Conservation (phyloP, 108 stramenopile species). For the Schizochytrium sp. region DNA sequence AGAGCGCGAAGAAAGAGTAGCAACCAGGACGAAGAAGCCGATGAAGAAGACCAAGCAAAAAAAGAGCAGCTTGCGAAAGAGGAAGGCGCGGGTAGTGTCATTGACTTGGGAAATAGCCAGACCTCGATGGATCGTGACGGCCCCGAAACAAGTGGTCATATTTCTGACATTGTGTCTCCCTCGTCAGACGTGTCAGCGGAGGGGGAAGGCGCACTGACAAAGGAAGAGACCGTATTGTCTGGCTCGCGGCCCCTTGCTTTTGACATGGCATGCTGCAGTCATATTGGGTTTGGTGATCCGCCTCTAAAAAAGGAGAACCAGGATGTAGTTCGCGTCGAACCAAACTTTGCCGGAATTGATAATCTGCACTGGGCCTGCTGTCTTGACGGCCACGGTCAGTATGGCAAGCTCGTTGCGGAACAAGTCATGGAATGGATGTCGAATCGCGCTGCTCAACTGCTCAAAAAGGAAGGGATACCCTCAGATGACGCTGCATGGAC, state of each 20-base stretch:
- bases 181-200: not conserved
- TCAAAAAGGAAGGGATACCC: not conserved
- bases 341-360: not conserved
- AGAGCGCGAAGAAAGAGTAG: no score
- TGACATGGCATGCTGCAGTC: not conserved
- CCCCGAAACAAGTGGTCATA: no score
- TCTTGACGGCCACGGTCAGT: not conserved
- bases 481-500: not conserved
- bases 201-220: not conserved
- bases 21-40: no score
- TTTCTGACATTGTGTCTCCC: no score
- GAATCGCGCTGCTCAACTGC: not conserved
- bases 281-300: not conserved
- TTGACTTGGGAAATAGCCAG: no score
- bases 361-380: not conserved
- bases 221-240: not conserved
- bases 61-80: no score
- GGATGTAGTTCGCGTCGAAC: not conserved
- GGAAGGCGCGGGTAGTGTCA: no score
- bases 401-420: not conserved
- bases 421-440: not conserved
- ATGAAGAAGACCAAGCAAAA: no score
- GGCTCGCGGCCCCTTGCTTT: not conserved
- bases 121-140: no score
- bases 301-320: slow-evolving; percentile 7